Conservation (phyloP, 2,329 filamentous ascomycete species). For the Cercospora sp. region DNA sequence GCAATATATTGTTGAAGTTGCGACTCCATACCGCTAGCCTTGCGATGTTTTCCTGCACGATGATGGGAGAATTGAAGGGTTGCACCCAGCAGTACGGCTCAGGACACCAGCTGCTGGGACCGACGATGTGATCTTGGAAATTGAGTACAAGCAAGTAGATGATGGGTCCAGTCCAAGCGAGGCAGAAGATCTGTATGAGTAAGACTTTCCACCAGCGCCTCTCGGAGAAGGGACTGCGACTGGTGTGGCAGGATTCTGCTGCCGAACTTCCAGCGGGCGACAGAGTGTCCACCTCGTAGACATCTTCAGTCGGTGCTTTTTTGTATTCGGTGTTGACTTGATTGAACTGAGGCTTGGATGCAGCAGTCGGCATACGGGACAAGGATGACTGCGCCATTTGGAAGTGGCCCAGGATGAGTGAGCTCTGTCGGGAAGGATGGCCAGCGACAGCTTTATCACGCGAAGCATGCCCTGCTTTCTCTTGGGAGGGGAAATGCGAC, state of each 20-base stretch:
- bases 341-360: not conserved
- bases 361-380: not conserved
- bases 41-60: not conserved
- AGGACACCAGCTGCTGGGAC: too few species aligned
- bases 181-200: not conserved
- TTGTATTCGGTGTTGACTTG: not conserved
- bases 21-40: not conserved
- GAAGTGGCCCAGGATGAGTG: not conserved
- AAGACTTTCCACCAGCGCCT: not conserved
- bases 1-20: not conserved
- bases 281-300: not conserved
- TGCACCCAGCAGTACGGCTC: too few species aligned
- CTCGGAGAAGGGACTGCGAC: rapidly evolving
- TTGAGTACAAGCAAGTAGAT: not conserved
- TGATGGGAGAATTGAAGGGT: too few species aligned
- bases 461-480: not conserved
- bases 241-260: not conserved
- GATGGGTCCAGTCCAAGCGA: not conserved
- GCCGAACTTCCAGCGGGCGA: not conserved
- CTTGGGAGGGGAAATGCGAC: not conserved
- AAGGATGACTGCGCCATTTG: not conserved
- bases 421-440: not conserved
- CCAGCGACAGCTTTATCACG: not conserved
- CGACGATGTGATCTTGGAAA: not conserved
- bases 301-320: not conserved